Evolutionary conservation across 2,329 filamentous ascomycete genomes (phyloP).

Genomic region (Aspergillus brasiliensis): DNA sequence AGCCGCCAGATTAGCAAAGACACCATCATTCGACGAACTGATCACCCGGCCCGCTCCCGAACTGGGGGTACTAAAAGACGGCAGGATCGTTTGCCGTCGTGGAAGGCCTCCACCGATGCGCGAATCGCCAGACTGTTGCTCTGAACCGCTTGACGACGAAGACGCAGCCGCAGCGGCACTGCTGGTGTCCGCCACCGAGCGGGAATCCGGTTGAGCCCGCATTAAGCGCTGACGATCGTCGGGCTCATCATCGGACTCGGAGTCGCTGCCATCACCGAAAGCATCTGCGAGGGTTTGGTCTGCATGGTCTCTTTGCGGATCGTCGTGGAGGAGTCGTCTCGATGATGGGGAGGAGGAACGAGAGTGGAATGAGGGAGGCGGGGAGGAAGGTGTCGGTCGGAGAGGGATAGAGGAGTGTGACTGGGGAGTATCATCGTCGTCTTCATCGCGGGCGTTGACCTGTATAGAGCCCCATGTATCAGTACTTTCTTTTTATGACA

Average conservation of each 20-base stretch:
- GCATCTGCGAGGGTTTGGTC: constrained; percentile 87
- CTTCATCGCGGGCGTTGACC: constrained; percentile 49
- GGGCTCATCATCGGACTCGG: constrained; percentile 67
- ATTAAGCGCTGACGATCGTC: constrained; percentile 88
- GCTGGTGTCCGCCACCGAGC: constrained; percentile 29
- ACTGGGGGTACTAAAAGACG: constrained; percentile 49
- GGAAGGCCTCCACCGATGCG: constrained; percentile 34
- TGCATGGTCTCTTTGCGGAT: constrained; percentile 58
- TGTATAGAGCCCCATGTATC: constrained; percentile 23
- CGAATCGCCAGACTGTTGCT: constrained; percentile 19
- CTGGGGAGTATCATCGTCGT: constrained; percentile 39
- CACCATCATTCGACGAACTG: constrained; percentile 83
- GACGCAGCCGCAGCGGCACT: constrained; percentile 22
- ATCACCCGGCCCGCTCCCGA: constrained; percentile 56
- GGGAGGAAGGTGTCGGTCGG: constrained; percentile 42
- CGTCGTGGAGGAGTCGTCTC: constrained; percentile 55
- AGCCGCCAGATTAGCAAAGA: constrained; percentile 92
- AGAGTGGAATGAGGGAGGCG: constrained; percentile 81
- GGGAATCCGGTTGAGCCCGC: constrained; percentile 58
- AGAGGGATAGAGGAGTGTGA: constrained; percentile 35
- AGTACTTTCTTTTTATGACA: not conserved
- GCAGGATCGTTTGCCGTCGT: constrained; percentile 57
- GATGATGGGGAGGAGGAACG: constrained; percentile 69
- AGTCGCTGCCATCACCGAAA: constrained; percentile 79
- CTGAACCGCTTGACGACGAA: constrained; percentile 26